Evolutionary conservation across 306 rosid species (phyloP).

Genomic region (Prunus mongolica): DNA sequence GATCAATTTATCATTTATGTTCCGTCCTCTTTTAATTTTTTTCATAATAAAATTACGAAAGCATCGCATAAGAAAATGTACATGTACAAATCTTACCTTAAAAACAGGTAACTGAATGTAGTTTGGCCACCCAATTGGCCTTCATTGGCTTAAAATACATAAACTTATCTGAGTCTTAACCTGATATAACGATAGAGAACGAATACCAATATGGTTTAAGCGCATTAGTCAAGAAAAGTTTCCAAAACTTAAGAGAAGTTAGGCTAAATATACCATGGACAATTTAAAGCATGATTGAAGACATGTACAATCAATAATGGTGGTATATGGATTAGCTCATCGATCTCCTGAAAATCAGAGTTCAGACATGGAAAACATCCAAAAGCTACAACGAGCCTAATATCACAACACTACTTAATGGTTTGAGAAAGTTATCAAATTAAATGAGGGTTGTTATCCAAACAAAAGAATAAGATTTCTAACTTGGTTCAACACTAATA

Average conservation of each 20-base stretch:
- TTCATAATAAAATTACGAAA: not conserved
- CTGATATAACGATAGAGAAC: not conserved
- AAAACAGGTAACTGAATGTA: not conserved
- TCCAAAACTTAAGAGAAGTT: not conserved
- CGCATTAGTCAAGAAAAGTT: not conserved
- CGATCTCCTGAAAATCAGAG: not conserved
- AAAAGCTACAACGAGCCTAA: not conserved
- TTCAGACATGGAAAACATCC: not conserved
- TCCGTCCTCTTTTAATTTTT: not conserved
- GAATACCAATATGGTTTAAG: not conserved
- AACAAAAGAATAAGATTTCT: not conserved
- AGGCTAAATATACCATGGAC: not conserved
- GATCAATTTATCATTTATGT: not conserved
- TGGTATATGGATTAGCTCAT: not conserved
- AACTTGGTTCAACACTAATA: not conserved
- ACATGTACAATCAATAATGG: not conserved
- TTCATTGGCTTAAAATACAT: not conserved
- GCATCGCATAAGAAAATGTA: not conserved
- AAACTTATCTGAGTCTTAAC: not conserved
- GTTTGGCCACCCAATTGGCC: conserved; percentile 9
- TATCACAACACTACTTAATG: not conserved
- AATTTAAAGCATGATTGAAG: not conserved
- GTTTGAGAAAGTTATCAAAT: not conserved
- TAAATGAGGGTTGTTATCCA: not conserved
- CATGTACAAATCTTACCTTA: not conserved